phyloP scores from a whole-genome alignment of 345 rosid genomes.

The Eucalyptus cloeziana region DNA sequence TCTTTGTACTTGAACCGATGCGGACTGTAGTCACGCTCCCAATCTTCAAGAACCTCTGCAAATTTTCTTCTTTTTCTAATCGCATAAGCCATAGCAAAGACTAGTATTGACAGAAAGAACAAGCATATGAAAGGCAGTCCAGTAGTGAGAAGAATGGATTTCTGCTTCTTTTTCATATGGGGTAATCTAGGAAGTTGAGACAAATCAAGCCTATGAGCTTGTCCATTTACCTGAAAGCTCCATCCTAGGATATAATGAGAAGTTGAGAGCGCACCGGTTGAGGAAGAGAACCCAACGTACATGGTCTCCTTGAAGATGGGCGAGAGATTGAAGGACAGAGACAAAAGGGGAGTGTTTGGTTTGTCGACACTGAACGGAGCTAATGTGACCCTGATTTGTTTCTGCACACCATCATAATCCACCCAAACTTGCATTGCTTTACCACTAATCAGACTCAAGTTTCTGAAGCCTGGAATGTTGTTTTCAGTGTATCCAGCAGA shows the following conservation, averaged over 20 bases:
- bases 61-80: not conserved
- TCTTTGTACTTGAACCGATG: slow-evolving; percentile 54
- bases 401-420: no score
- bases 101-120: not conserved
- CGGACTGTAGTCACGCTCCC: not conserved
- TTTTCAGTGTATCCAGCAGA: no score
- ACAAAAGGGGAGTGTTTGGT: not conserved
- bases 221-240: not conserved
- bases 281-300: not conserved
- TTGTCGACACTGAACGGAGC: no score
- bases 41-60: not conserved
- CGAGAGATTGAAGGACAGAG: not conserved
- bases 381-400: no score
- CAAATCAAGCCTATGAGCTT: not conserved
- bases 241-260: not conserved
- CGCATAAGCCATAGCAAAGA: not conserved
- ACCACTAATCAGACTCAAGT: no score
- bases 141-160: not conserved
- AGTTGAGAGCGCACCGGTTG: not conserved
- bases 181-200: not conserved
- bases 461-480: no score
- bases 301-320: not conserved
- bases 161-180: not conserved
- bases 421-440: no score
- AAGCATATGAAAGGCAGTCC: not conserved